Evolutionary conservation across 1,139 yeast genomes (phyloP).

Genomic region (Yamadazyma siamensis): DNA sequence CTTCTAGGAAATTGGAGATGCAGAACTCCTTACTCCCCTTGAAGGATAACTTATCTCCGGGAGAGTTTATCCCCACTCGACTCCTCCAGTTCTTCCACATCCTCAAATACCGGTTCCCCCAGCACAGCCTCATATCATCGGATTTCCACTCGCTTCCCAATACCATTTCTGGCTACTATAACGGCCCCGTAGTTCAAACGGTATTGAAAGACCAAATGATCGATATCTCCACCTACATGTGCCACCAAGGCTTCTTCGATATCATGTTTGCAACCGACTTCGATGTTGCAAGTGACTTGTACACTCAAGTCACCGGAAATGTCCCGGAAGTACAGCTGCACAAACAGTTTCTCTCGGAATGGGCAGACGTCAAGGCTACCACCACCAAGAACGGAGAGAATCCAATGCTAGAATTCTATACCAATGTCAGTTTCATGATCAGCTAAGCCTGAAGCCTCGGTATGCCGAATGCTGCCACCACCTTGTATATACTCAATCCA

Average conservation of each 20-base stretch:
- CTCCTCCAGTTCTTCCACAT: slow-evolving; percentile 64
- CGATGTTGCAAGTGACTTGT: slow-evolving; percentile 56
- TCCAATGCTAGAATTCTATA: slow-evolving; percentile 80
- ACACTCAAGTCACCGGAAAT: slow-evolving; percentile 64
- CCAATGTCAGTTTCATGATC: slow-evolving; percentile 72
- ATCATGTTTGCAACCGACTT: slow-evolving; percentile 88
- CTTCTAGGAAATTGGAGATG: slow-evolving; percentile 26
- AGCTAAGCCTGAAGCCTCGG: no score
- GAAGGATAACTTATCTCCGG: slow-evolving; percentile 64
- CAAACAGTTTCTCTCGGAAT: slow-evolving; percentile 58
- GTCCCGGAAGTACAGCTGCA: slow-evolving; percentile 56
- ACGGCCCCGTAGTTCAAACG: slow-evolving; percentile 83
- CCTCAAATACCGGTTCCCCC: slow-evolving; percentile 64
- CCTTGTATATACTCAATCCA: slow-evolving; percentile 3
- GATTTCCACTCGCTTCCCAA: slow-evolving; percentile 70
- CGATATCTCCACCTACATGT: slow-evolving; percentile 73
- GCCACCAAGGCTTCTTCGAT: slow-evolving; percentile 79
- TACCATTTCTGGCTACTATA: slow-evolving; percentile 57
- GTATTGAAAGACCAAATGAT: slow-evolving; percentile 65
- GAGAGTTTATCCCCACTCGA: slow-evolving; percentile 81
- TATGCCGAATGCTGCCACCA: no score
- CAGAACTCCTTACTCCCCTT: slow-evolving; percentile 49
- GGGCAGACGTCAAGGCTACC: slow-evolving; percentile 72
- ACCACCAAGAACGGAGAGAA: slow-evolving; percentile 76
- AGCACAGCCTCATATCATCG: slow-evolving; percentile 68